These are phyloP conservation scores for Diplotaxis tenuifolia DNA, from an alignment of 345 rosid genomes.

Conservation along the genomic window DNA sequence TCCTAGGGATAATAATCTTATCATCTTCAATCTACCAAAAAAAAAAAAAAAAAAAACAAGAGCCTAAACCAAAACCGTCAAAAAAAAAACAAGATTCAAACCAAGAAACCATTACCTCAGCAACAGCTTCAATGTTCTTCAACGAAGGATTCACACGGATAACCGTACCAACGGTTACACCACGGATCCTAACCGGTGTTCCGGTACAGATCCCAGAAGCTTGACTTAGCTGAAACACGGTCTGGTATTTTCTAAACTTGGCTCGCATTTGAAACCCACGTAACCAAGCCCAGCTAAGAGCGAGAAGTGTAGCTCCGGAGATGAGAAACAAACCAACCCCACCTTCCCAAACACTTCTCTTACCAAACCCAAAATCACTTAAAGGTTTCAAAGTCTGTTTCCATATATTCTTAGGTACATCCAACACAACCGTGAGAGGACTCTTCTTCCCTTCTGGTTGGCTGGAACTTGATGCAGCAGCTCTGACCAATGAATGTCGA, in stretches of 20 bases:
- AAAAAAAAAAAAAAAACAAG: not conserved
- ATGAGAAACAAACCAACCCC: constrained; percentile 95
- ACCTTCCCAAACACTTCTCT: constrained; percentile 95
- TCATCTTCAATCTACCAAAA: constrained; percentile 83
- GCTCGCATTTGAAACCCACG: constrained; percentile 78
- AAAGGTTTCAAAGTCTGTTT: constrained; percentile 74
- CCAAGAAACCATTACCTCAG: constrained; percentile 56
- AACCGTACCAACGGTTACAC: constrained; percentile 87
- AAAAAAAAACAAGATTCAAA: constrained; percentile 19
- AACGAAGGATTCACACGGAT: constrained; percentile 88
- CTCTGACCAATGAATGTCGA: constrained; percentile 41
- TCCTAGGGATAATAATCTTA: constrained; percentile 80
- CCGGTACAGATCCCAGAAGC: constrained; percentile 94
- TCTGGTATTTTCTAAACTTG: constrained; percentile 79
- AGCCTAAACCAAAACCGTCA: not conserved
- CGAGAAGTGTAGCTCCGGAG: constrained; percentile 81
- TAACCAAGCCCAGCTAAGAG: constrained; percentile 92
- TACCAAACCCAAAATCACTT: constrained; percentile 91
- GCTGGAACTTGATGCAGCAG: constrained; percentile 50
- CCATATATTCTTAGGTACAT: constrained; percentile 72
- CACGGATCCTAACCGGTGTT: constrained; percentile 94
- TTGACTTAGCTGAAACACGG: constrained; percentile 75
- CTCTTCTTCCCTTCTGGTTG: constrained; percentile 50
- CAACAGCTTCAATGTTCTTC: constrained; percentile 84
- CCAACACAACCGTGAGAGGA: constrained; percentile 62